Evolutionary conservation across 2,329 filamentous ascomycete species (phyloP).

Genomic region (Gyromitra esculenta): DNA sequence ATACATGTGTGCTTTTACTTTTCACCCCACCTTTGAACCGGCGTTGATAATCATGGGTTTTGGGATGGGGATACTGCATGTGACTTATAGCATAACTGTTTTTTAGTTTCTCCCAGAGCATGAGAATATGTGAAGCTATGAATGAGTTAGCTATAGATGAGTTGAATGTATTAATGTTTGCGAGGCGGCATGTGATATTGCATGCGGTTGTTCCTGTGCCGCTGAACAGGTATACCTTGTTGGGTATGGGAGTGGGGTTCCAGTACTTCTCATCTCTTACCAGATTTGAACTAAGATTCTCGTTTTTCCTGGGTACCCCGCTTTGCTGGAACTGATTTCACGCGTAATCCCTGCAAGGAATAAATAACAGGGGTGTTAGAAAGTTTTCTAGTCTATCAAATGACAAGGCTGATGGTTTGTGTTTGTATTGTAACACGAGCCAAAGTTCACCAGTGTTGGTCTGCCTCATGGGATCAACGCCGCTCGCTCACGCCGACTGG

Average conservation of each 20-base stretch:
- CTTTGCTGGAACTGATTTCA: conserved; percentile 11
- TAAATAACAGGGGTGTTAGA: neutral
- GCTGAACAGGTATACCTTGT: neutral
- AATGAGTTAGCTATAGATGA: too few species aligned
- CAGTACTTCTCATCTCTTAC: neutral
- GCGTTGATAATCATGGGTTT: too few species aligned
- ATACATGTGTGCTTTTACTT: too few species aligned
- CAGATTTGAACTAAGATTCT: neutral
- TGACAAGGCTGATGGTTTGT: neutral
- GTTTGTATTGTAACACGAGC: neutral
- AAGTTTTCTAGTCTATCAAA: neutral
- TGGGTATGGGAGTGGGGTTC: neutral
- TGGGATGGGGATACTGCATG: too few species aligned
- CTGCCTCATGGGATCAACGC: neutral
- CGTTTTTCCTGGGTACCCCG: conserved; percentile 23
- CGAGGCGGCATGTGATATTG: too few species aligned
- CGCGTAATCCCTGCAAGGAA: neutral
- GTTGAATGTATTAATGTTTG: too few species aligned
- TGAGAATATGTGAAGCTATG: too few species aligned
- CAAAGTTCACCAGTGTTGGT: neutral
- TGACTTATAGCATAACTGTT: too few species aligned
- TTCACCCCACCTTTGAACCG: too few species aligned
- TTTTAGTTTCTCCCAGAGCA: too few species aligned
- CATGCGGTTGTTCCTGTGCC: neutral
- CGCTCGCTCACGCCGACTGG: neutral